phyloP scores from a whole-genome alignment of 495 filamentous ascomycete genomes.

The Staphylotrichum longicolle region DNA sequence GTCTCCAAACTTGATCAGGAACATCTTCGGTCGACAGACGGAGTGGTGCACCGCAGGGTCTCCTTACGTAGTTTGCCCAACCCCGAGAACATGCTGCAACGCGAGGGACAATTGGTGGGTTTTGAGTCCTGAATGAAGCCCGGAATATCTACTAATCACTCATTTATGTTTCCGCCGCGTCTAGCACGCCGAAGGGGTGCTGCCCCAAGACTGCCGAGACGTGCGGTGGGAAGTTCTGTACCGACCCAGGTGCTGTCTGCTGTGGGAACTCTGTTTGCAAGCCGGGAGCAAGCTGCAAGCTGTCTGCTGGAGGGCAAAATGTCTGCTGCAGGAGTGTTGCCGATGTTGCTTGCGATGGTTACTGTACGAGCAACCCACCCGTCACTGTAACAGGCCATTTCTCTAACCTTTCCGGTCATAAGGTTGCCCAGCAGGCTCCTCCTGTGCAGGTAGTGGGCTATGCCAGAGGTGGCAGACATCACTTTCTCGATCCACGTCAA shows the following conservation, averaged over 20 bases:
- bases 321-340: constrained; percentile 13
- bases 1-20: constrained; percentile 7
- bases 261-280: constrained; percentile 5
- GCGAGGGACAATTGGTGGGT: constrained; percentile 9
- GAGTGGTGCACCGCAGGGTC: constrained; percentile 5
- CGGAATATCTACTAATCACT: background rate
- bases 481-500: background rate
- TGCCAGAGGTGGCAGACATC: background rate
- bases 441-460: constrained; percentile 1
- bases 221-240: constrained; percentile 1
- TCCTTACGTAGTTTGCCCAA: constrained; percentile 7
- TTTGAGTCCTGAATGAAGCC: background rate
- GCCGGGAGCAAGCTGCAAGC: constrained; percentile 3
- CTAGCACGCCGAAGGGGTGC: constrained; percentile 7
- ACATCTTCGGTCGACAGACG: constrained; percentile 5
- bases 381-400: background rate
- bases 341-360: constrained; percentile 7
- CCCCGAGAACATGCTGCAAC: constrained; percentile 12
- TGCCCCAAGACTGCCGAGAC: constrained; percentile 12
- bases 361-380: constrained; percentile 5
- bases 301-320: constrained; percentile 6
- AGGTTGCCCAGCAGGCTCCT: constrained; percentile 7
- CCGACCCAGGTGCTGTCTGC: background rate
- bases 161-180: background rate
- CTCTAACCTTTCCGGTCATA: background rate